Base-by-base conservation (phyloP, 1,139 yeast species). In the Geotrichum citri-aurantii region DNA sequence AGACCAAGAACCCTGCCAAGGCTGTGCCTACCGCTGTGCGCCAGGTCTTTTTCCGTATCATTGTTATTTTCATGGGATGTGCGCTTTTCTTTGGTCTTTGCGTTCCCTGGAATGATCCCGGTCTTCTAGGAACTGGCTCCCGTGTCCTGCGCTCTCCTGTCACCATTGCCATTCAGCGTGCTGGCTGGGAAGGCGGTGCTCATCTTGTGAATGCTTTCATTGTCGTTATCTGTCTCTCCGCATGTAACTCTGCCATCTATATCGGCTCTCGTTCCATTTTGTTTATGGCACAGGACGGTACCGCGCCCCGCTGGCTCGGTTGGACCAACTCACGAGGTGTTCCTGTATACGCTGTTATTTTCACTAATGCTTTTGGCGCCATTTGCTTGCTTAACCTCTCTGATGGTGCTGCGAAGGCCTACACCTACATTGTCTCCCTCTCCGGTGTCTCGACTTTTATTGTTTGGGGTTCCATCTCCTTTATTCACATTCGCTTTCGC, bases 11-110 rank as follows among this genome's bases (percentile, higher is more conserved):
- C 73, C 97, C 97, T 59, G 79, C 88, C 70, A 83, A 81, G 65
- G 80, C 95, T 14, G 88, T 92, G 57, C 97, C 97, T 59, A 80
- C 81, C 61, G 97, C 97, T 37, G 88, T 89, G 68, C 82, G 85
- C 67, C 88, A 88, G 69, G 95, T 90, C 46, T 82, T 90, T 65
- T 81, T 83, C 76, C 82, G 97, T 74, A 89, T 92, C 65, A 73
- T 88, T 64, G 75, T 90, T 60, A 88, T 92, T 71, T 92, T 88
- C 79, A 84, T 92, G 68, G 78, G 87, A 19, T 84, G 92, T 12
- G 80, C 91, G 65, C 79, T 91, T 69, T 88, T 91, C 75, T 81
- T 89, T 69, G 97, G 97, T 33, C 73, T 90, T 66, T 78, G 88
- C 60, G 92, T 90, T 54, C 96, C 97, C 50, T 90, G 73, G 69